These are phyloP conservation scores for Tillandsia leiboldiana DNA, from an alignment of 176 grass and related monocot species.

Conservation along the genomic window DNA sequence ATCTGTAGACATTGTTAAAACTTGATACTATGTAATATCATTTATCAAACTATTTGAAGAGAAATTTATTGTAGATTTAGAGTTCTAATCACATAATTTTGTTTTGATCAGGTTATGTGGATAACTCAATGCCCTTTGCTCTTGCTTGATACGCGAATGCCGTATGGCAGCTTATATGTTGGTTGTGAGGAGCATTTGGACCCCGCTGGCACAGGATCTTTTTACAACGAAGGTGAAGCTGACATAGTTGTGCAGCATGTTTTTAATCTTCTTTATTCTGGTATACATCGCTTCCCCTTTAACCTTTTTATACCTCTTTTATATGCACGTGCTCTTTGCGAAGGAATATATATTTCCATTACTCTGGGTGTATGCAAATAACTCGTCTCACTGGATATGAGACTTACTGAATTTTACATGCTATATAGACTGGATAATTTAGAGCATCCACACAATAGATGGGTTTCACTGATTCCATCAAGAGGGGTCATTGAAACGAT, in stretches of 20 bases:
- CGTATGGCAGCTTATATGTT: constrained; percentile 52
- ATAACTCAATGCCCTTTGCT: constrained; percentile 77
- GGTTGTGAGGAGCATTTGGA: constrained; percentile 83
- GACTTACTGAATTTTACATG: no score
- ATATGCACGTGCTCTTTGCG: neutral
- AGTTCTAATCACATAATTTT: constrained; percentile 3
- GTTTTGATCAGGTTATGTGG: constrained; percentile 53
- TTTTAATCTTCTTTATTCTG: constrained; percentile 82
- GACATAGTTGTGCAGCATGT: constrained; percentile 83
- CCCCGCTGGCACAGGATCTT: constrained; percentile 79
- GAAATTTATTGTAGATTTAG: neutral
- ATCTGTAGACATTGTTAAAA: no score
- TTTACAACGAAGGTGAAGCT: constrained; percentile 94
- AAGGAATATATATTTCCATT: no score
- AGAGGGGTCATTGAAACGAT: no score
- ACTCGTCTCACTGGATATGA: no score
- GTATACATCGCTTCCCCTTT: constrained; percentile 32
- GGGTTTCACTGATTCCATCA: no score
- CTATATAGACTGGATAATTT: no score
- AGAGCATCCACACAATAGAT: no score
- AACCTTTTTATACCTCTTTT: constrained; percentile 5
- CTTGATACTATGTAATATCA: no score
- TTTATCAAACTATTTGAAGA: neutral
- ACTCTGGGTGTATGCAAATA: no score
- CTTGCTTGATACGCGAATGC: constrained; percentile 85